Evolutionary conservation across 176 grass and related monocot genomes (phyloP).

Genomic region (Alloteropsis semialata): DNA sequence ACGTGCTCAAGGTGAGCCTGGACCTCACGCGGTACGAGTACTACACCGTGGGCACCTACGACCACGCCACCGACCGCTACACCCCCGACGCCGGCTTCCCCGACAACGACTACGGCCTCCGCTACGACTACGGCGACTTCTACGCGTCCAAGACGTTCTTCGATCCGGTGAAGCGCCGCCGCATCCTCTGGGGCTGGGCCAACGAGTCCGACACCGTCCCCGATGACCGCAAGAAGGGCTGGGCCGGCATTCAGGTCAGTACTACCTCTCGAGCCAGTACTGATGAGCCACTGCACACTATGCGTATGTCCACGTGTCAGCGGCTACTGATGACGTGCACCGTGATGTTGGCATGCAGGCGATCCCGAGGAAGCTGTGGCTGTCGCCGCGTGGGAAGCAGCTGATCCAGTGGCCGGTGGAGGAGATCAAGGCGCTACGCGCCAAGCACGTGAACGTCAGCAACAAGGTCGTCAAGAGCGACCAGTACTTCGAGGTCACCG

Average conservation of each 20-base stretch:
- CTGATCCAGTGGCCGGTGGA: constrained; percentile 80
- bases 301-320: too few relatives aligned
- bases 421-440: constrained; percentile 53
- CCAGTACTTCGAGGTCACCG: constrained; percentile 40
- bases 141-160: constrained; percentile 60
- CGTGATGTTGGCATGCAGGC: too few relatives aligned
- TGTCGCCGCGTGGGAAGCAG: constrained; percentile 52
- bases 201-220: constrained; percentile 65
- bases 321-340: too few relatives aligned
- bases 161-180: constrained; percentile 56
- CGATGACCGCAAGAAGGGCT: constrained; percentile 52
- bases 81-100: constrained; percentile 29
- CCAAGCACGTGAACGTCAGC: constrained; percentile 29
- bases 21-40: constrained; percentile 55
- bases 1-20: constrained; percentile 84
- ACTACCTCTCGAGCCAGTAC: too few relatives aligned
- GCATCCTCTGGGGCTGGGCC: constrained; percentile 74
- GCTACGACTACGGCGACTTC: constrained; percentile 62
- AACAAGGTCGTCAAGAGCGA: constrained; percentile 35
- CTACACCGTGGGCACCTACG: constrained; percentile 64
- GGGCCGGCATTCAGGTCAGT: constrained; percentile 64
- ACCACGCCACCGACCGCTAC: constrained; percentile 54
- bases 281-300: background rate
- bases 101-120: constrained; percentile 52
- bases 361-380: constrained; percentile 64